These are phyloP conservation scores for Ambrosia trifida DNA, from an alignment of 129 eudicot species.

Conservation along the genomic window DNA sequence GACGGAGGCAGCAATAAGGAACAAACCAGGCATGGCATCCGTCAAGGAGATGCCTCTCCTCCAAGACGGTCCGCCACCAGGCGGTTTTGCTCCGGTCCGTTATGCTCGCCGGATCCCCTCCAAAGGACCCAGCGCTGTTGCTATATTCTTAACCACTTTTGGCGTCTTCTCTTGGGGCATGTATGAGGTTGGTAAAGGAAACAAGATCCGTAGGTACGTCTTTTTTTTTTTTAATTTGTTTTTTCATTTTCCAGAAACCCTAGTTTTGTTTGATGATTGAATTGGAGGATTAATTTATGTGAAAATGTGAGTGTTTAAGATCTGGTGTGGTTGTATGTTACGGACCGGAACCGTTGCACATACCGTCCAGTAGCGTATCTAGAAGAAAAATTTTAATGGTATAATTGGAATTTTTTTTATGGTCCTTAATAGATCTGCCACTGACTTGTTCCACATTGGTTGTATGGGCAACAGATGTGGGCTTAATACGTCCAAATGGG, in stretches of 20 bases:
- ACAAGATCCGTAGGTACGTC: conserved; percentile 88
- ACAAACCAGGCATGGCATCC: conserved; percentile 87
- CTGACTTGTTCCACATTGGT: too few species aligned
- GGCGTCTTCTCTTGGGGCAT: conserved; percentile 95
- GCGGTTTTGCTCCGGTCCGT: conserved; percentile 91
- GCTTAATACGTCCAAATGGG: too few species aligned
- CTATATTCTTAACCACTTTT: conserved; percentile 74
- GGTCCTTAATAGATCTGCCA: too few species aligned
- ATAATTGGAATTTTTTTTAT: too few species aligned
- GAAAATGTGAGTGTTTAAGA: neutral
- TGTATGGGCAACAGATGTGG: too few species aligned
- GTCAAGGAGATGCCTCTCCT: conserved; percentile 95
- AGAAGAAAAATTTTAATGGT: too few species aligned
- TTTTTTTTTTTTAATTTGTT: neutral
- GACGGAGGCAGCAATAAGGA: conserved; percentile 88
- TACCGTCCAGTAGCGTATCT: too few species aligned
- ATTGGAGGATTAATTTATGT: neutral
- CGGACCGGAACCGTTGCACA: too few species aligned
- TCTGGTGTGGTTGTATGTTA: neutral
- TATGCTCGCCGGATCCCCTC: conserved; percentile 92
- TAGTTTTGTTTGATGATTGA: conserved; percentile 2
- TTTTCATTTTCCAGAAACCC: neutral
- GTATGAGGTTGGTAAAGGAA: conserved; percentile 95
- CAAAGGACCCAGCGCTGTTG: conserved; percentile 94
- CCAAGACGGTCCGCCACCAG: conserved; percentile 99